Evolutionary conservation across 1,139 yeast species (phyloP).

Genomic region (Pichia cactophila): DNA sequence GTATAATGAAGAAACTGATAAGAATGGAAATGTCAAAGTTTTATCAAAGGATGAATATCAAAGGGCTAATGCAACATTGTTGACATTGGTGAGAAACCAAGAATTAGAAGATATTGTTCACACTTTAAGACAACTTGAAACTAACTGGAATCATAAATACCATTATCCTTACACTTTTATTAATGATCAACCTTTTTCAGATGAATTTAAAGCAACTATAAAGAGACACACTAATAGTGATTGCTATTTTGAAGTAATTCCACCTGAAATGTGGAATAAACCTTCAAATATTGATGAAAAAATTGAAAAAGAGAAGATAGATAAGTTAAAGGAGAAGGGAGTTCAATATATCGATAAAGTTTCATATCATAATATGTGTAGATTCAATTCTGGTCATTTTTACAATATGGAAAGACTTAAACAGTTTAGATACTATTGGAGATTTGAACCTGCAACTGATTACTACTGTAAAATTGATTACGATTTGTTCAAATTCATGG

Average conservation of each 20-base stretch:
- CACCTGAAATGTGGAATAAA: conserved; percentile 37
- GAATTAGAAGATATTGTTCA: conserved; percentile 35
- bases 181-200: conserved; percentile 40
- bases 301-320: conserved; percentile 29
- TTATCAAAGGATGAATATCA: conserved; percentile 29
- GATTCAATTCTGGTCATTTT: conserved; percentile 44
- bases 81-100: conserved; percentile 43
- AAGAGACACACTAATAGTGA: conserved; percentile 26
- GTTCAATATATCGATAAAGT: conserved; percentile 41
- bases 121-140: conserved; percentile 39
- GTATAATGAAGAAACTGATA: conserved; percentile 22
- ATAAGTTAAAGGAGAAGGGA: conserved; percentile 31
- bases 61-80: conserved; percentile 45
- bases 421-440: conserved; percentile 43
- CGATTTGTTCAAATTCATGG: conserved; percentile 49
- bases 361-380: conserved; percentile 51
- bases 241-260: conserved; percentile 35
- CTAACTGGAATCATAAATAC: conserved; percentile 42
- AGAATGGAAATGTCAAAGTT: conserved; percentile 20
- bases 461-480: conserved; percentile 43
- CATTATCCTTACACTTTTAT: conserved; percentile 49
- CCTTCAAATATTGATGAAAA: conserved; percentile 37
- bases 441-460: conserved; percentile 47
- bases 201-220: conserved; percentile 38
- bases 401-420: conserved; percentile 41